Percentiles rank a stretch among this genome's conserved stretches.
phyloP scores from a whole-genome alignment of 2,329 filamentous ascomycete genomes.

The Colletotrichum acutatum region DNA sequence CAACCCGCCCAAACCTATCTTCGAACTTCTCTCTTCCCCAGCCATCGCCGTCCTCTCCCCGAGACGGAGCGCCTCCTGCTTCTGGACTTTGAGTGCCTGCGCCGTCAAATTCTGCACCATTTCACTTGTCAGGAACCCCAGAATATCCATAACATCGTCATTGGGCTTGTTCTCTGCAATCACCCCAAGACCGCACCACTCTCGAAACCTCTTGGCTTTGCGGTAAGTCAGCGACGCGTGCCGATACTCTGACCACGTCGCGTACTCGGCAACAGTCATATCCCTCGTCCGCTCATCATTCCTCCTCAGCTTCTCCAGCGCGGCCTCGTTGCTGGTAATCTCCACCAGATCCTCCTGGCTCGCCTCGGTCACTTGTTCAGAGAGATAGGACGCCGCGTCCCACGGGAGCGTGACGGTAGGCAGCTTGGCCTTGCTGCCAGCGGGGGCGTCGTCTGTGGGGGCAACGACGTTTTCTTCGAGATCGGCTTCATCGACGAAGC shows the following conservation, averaged over 20 bases:
- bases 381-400: conserved; percentile 34
- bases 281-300: conserved; percentile 35
- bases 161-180: conserved; percentile 35
- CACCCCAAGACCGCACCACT: conserved; percentile 37
- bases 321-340: conserved; percentile 14
- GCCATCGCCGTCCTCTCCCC: not conserved
- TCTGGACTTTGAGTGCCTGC: conserved; percentile 29
- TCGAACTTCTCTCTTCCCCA: not conserved
- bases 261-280: conserved; percentile 39
- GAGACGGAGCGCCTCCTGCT: not conserved
- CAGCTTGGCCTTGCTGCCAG: conserved; percentile 6
- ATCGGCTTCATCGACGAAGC: conserved; percentile 28
- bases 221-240: conserved; percentile 39
- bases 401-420: conserved; percentile 30
- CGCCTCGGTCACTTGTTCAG: conserved; percentile 17
- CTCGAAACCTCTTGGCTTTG: conserved; percentile 37
- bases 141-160: conserved; percentile 38
- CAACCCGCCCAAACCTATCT: not conserved
- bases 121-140: conserved; percentile 38
- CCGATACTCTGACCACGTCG: conserved; percentile 38
- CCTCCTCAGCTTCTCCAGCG: conserved; percentile 31
- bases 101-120: conserved; percentile 37
- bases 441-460: not conserved
- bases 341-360: conserved; percentile 24
- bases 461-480: not conserved